Percentiles rank a stretch among this genome's conserved stretches.
Conservation (phyloP, 768 basidiomycete genomes). For the Holtermannia corniformis region DNA sequence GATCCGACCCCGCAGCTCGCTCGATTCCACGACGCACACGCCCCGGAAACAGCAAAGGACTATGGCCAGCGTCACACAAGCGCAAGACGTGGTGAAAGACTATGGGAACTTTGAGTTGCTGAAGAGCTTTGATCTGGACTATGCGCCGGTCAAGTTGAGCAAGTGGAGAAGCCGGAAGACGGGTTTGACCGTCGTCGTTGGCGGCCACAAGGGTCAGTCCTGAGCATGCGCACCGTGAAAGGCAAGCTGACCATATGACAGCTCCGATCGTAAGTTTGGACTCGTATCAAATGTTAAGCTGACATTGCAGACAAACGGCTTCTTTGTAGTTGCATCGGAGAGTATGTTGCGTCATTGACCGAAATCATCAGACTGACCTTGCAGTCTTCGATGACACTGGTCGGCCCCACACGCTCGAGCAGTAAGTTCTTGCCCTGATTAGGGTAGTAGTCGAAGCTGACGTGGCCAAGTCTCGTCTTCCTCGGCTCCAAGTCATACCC, state of each 20-base stretch:
- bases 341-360: conserved; percentile 53
- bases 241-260: conserved; percentile 6
- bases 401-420: conserved; percentile 91
- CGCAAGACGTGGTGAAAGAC: conserved; percentile 2
- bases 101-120: conserved; percentile 79
- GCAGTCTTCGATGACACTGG: conserved; percentile 88
- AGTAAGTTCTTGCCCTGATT: conserved; percentile 49
- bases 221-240: conserved; percentile 5
- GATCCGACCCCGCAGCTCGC: not conserved
- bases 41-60: not conserved
- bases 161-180: conserved; percentile 83
- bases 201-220: conserved; percentile 76
- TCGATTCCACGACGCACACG: not conserved
- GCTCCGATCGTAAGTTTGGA: conserved; percentile 5
- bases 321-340: conserved; percentile 82
- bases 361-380: conserved; percentile 1
- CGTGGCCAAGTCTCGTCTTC: conserved; percentile 60
- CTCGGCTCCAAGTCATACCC: conserved; percentile 94
- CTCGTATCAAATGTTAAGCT: conserved; percentile 1
- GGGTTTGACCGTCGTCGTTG: conserved; percentile 80
- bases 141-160: conserved; percentile 67
- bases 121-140: conserved; percentile 64
- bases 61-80: not conserved
- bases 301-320: conserved; percentile 61
- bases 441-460: not conserved